Evolutionary conservation across 2,329 filamentous ascomycete genomes (phyloP).

Genomic region (Epichloe coenophiala): DNA sequence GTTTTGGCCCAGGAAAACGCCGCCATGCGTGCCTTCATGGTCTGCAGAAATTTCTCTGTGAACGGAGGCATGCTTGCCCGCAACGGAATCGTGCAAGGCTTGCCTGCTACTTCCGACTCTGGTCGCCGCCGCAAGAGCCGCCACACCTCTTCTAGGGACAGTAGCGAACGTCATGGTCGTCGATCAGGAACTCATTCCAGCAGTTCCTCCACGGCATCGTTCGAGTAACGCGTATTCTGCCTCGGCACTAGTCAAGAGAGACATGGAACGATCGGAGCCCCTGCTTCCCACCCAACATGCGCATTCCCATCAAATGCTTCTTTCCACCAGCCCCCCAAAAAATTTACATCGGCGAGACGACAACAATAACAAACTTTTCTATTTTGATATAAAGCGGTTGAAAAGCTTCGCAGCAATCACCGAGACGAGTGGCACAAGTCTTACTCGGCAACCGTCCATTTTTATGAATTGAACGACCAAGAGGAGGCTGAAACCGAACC

Average conservation of each 20-base stretch:
- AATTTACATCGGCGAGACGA: not conserved
- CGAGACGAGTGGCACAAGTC: conserved; percentile 17
- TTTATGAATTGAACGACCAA: conserved; percentile 6
- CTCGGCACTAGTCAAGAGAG: not conserved
- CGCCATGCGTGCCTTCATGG: conserved; percentile 92
- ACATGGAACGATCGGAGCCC: conserved; percentile 1
- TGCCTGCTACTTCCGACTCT: conserved; percentile 37
- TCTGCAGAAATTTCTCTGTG: conserved; percentile 93
- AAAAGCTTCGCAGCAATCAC: conserved; percentile 25
- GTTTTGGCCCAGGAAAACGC: conserved; percentile 81
- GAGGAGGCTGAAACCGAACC: not conserved
- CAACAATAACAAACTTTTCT: not conserved
- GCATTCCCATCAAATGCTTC: not conserved
- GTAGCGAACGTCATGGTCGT: conserved; percentile 30
- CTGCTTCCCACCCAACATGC: not conserved
- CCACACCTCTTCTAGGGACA: conserved; percentile 33
- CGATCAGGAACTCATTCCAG: conserved; percentile 46
- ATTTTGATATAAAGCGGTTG: conserved; percentile 18
- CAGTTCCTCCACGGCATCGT: conserved; percentile 48
- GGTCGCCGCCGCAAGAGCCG: conserved; percentile 38
- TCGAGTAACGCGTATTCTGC: conserved; percentile 30
- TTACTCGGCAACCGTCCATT: conserved; percentile 3
- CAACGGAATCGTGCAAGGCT: conserved; percentile 54
- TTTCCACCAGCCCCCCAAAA: not conserved
- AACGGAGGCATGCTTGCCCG: conserved; percentile 81